Percentiles rank a stretch among this genome's conserved stretches.
These are phyloP conservation scores for Pseudogymnoascus sp. DNA, from an alignment of 2,329 filamentous ascomycete species.

Conservation along the genomic window DNA sequence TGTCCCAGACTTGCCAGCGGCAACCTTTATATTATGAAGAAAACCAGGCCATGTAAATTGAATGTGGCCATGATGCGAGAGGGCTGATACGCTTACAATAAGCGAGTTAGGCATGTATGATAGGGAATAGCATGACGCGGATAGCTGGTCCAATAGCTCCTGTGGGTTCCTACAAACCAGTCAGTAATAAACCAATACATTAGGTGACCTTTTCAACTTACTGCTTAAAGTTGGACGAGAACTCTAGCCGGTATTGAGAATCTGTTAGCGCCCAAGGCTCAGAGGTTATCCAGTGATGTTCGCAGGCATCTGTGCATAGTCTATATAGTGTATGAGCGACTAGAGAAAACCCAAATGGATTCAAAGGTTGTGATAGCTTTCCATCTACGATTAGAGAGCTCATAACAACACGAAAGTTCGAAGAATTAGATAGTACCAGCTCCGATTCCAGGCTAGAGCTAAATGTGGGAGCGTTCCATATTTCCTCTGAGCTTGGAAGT, in stretches of 20 bases:
- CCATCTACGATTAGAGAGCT: constrained; percentile 12
- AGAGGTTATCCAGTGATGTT: constrained; percentile 12
- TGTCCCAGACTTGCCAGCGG: constrained; percentile 14
- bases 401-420: constrained; percentile 12
- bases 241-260: constrained; percentile 13
- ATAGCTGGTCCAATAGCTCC: constrained; percentile 13
- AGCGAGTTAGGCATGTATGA: constrained; percentile 14
- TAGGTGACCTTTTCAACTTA: constrained; percentile 1
- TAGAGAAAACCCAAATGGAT: constrained; percentile 13
- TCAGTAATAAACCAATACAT: background rate
- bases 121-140: constrained; percentile 12
- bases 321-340: constrained; percentile 14
- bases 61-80: constrained; percentile 14
- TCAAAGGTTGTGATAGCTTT: constrained; percentile 13
- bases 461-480: constrained; percentile 11
- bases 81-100: constrained; percentile 14
- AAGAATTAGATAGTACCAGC: constrained; percentile 3
- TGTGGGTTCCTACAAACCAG: constrained; percentile 12
- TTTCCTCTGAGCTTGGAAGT: constrained; percentile 13
- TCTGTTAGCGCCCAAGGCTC: constrained; percentile 9
- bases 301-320: constrained; percentile 13
- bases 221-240: constrained; percentile 13
- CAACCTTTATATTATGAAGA: constrained; percentile 15
- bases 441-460: constrained; percentile 9
- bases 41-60: constrained; percentile 16